Evolutionary conservation across 2,329 filamentous ascomycete genomes (phyloP).

Genomic region (Colletotrichum tanaceti): DNA sequence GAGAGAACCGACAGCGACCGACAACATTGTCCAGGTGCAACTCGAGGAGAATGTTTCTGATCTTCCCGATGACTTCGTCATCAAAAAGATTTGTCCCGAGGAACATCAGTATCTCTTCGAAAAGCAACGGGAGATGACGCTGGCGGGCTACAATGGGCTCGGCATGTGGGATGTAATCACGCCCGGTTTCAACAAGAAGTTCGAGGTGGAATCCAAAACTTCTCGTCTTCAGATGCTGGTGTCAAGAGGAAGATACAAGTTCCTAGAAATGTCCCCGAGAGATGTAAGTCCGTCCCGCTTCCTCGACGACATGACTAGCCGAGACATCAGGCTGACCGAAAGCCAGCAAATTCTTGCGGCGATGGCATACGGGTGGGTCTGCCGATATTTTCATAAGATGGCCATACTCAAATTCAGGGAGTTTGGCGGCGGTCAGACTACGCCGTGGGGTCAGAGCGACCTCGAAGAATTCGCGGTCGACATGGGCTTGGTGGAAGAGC

Average conservation of each 20-base stretch:
- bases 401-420: slow-evolving; percentile 61
- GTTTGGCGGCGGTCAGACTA: slow-evolving; percentile 60
- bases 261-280: slow-evolving; percentile 59
- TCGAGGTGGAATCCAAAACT: slow-evolving; percentile 55
- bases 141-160: slow-evolving; percentile 62
- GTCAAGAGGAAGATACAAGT: slow-evolving; percentile 61
- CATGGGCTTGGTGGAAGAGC: slow-evolving; percentile 58
- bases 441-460: slow-evolving; percentile 62
- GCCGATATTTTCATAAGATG: slow-evolving; percentile 48
- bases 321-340: neutral
- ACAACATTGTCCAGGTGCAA: neutral
- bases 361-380: slow-evolving; percentile 6
- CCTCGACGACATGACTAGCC: neutral
- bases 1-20: neutral
- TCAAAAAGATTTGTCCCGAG: slow-evolving; percentile 59
- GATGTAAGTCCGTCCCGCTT: slow-evolving; percentile 58
- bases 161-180: slow-evolving; percentile 70
- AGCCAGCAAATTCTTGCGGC: neutral
- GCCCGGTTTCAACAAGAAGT: slow-evolving; percentile 53
- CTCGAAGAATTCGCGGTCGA: slow-evolving; percentile 63
- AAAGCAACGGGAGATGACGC: slow-evolving; percentile 54
- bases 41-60: slow-evolving; percentile 12
- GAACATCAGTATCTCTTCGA: slow-evolving; percentile 63
- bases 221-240: slow-evolving; percentile 69
- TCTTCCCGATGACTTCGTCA: slow-evolving; percentile 47